Conservation (phyloP, 2,329 filamentous ascomycete species). For the Escovopsis sp. region DNA sequence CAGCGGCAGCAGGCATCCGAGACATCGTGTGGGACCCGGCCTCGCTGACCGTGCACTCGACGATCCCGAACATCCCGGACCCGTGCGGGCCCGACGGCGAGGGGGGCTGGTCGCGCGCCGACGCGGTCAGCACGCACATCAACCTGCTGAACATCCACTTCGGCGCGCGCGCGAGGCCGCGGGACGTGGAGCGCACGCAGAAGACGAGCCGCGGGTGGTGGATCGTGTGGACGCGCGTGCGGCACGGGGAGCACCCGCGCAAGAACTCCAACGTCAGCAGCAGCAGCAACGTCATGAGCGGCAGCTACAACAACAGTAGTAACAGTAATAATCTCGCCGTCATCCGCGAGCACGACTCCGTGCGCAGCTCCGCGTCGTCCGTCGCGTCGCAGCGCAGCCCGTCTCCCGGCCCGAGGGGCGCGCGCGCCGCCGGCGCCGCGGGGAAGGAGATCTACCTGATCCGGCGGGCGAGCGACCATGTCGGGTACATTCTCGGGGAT, state of each 20-base stretch:
- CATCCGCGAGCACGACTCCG: slow-evolving; percentile 14
- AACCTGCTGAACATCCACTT: slow-evolving; percentile 45
- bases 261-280: not conserved
- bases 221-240: slow-evolving; percentile 50
- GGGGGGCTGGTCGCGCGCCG: slow-evolving; percentile 39
- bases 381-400: slow-evolving; percentile 5
- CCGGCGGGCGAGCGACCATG: slow-evolving; percentile 43
- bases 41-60: slow-evolving; percentile 43
- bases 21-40: slow-evolving; percentile 49
- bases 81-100: slow-evolving; percentile 11
- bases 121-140: slow-evolving; percentile 50
- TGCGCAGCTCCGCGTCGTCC: slow-evolving; percentile 4
- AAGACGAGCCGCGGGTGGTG: slow-evolving; percentile 57
- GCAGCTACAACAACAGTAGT: not conserved
- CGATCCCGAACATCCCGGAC: slow-evolving; percentile 51
- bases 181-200: slow-evolving; percentile 44
- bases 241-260: slow-evolving; percentile 9
- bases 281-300: slow-evolving; percentile 1
- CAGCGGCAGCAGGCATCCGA: slow-evolving; percentile 29
- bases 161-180: slow-evolving; percentile 25
- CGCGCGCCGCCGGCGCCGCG: not conserved
- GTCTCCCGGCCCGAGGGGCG: not conserved
- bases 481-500: slow-evolving; percentile 20
- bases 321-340: slow-evolving; percentile 9
- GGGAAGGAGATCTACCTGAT: slow-evolving; percentile 49